These are phyloP conservation scores for Kockiozyma suomiensis DNA, from an alignment of 805 yeast genomes.

Conservation along the genomic window DNA sequence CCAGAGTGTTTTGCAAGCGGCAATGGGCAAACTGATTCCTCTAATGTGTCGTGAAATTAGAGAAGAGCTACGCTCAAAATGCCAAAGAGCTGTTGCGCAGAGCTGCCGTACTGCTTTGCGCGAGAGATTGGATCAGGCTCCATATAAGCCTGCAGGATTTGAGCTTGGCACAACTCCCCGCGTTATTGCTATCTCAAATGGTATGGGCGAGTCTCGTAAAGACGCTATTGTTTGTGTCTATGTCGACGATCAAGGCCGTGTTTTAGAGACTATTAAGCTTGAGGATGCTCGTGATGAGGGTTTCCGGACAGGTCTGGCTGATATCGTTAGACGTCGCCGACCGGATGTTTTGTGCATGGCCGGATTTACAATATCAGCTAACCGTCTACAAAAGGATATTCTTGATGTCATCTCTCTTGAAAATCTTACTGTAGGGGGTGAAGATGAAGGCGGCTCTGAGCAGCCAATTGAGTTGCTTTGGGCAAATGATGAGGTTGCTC, in stretches of 20 bases:
- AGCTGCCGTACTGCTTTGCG: slow-evolving; percentile 71
- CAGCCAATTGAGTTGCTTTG: slow-evolving; percentile 72
- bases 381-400: slow-evolving; percentile 51
- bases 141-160: slow-evolving; percentile 74
- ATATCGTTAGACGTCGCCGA: slow-evolving; percentile 60
- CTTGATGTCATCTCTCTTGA: slow-evolving; percentile 55
- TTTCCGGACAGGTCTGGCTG: slow-evolving; percentile 65
- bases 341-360: slow-evolving; percentile 92
- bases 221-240: slow-evolving; percentile 86
- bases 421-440: slow-evolving; percentile 48
- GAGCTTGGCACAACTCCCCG: slow-evolving; percentile 83
- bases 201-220: slow-evolving; percentile 75
- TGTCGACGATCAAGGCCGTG: slow-evolving; percentile 77
- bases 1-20: slow-evolving; percentile 62
- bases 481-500: slow-evolving; percentile 92
- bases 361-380: slow-evolving; percentile 78
- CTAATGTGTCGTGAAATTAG: slow-evolving; percentile 74
- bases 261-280: slow-evolving; percentile 75
- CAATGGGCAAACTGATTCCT: slow-evolving; percentile 67
- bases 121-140: slow-evolving; percentile 86
- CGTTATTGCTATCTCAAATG: slow-evolving; percentile 79
- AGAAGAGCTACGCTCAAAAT: slow-evolving; percentile 74
- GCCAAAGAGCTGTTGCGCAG: slow-evolving; percentile 69
- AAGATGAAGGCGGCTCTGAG: slow-evolving; percentile 36
- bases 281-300: slow-evolving; percentile 67